These are phyloP conservation scores for Santalum album DNA, from an alignment of 164 flowering plant species.

Conservation along the genomic window DNA sequence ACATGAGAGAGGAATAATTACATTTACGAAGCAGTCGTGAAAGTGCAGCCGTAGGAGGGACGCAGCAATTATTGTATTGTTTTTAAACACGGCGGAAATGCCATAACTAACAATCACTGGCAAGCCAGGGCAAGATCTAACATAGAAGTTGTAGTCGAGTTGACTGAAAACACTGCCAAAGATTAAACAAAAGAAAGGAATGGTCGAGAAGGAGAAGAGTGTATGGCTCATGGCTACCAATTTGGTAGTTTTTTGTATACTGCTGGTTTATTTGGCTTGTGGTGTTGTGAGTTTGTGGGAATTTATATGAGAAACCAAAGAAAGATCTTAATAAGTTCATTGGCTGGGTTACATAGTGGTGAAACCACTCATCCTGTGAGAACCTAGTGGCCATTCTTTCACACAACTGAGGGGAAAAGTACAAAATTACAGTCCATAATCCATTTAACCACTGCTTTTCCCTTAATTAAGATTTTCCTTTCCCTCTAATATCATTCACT, in stretches of 20 bases:
- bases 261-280: slow-evolving; percentile 5
- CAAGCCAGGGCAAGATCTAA: slow-evolving; percentile 26
- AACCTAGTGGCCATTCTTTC: slow-evolving; percentile 19
- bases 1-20: slow-evolving; percentile 12
- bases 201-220: slow-evolving; percentile 6
- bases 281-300: not conserved
- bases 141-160: slow-evolving; percentile 13
- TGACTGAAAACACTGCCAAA: slow-evolving; percentile 1
- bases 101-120: slow-evolving; percentile 14
- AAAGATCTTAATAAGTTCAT: slow-evolving; percentile 8
- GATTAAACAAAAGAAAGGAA: slow-evolving; percentile 5
- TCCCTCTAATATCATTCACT: too few relatives aligned
- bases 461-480: too few relatives aligned
- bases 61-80: slow-evolving; percentile 37
- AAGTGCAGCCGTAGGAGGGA: slow-evolving; percentile 38
- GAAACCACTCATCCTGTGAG: slow-evolving; percentile 16
- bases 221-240: slow-evolving; percentile 12
- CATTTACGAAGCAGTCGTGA: slow-evolving; percentile 51
- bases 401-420: not conserved
- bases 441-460: not conserved
- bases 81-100: slow-evolving; percentile 23
- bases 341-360: slow-evolving; percentile 22
- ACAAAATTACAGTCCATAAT: not conserved
- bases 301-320: slow-evolving; percentile 20
- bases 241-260: not conserved